phyloP scores from a whole-genome alignment of 139 green algal species.

The Chlamydomonas asymmetrica region DNA sequence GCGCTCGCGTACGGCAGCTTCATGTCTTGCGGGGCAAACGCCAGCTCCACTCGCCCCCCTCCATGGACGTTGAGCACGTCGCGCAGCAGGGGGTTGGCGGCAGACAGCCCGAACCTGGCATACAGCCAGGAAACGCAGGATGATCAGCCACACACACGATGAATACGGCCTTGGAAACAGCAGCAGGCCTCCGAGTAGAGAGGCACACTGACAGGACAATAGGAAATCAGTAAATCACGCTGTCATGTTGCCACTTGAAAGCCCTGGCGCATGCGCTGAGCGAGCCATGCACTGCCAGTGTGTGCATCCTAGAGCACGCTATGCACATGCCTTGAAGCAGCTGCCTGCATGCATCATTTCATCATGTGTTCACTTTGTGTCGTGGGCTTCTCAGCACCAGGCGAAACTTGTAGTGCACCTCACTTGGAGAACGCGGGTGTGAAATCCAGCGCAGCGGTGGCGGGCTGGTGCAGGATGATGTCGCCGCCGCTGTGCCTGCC shows the following conservation, averaged over 20 bases:
- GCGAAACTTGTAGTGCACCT: neutral
- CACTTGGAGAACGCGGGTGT: conserved; percentile 33
- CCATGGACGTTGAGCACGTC: conserved; percentile 7
- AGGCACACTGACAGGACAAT: neutral
- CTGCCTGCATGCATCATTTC: neutral
- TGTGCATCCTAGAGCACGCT: neutral
- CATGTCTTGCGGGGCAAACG: neutral
- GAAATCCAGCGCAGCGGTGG: conserved; percentile 21
- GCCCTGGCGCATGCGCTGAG: neutral
- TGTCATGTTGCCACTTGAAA: neutral
- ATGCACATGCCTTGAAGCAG: neutral
- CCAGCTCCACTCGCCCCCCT: too few species aligned
- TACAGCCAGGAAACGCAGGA: neutral
- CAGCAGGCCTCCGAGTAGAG: neutral
- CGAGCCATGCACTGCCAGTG: neutral
- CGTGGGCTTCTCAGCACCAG: neutral
- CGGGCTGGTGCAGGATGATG: conserved; percentile 33
- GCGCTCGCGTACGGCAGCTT: too few species aligned
- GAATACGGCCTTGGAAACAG: neutral
- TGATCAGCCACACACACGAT: neutral
- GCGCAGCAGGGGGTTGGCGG: conserved; percentile 13
- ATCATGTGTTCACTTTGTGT: neutral
- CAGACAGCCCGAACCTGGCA: conserved; percentile 4
- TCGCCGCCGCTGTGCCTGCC: neutral
- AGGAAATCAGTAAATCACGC: neutral